phyloP scores from a whole-genome alignment of 805 yeast species.

The Yueomyces sp. region DNA sequence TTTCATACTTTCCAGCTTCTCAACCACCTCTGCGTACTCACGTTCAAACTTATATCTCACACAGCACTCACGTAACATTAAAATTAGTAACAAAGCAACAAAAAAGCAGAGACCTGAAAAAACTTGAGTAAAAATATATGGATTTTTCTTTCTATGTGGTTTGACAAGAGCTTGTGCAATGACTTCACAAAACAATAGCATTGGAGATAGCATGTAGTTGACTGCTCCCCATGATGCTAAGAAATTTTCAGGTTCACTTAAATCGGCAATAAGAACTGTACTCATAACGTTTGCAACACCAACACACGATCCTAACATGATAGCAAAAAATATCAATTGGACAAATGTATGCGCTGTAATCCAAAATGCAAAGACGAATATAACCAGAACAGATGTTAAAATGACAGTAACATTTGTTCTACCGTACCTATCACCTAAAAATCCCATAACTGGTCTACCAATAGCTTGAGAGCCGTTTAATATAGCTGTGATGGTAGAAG shows the following conservation, averaged over 20 bases:
- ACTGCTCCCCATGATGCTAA: constrained; percentile 28
- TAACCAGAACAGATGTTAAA: constrained; percentile 23
- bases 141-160: constrained; percentile 17
- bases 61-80: constrained; percentile 39
- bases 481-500: constrained; percentile 32
- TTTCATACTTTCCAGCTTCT: constrained; percentile 2
- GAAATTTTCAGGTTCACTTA: constrained; percentile 25
- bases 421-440: constrained; percentile 32
- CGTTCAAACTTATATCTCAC: constrained; percentile 18
- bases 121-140: constrained; percentile 47
- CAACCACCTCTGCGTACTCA: neutral
- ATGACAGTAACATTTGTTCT: constrained; percentile 32
- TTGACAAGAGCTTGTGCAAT: constrained; percentile 37
- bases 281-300: constrained; percentile 35
- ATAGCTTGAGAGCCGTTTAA: constrained; percentile 34
- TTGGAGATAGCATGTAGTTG: constrained; percentile 20
- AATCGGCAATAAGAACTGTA: constrained; percentile 30
- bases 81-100: constrained; percentile 29
- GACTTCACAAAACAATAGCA: constrained; percentile 36
- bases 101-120: constrained; percentile 41
- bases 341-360: constrained; percentile 30
- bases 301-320: constrained; percentile 31
- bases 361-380: constrained; percentile 37
- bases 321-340: constrained; percentile 28
- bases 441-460: constrained; percentile 38